phyloP scores from a whole-genome alignment of 352 stramenopile genomes.

The Phytopythium mirpurense region DNA sequence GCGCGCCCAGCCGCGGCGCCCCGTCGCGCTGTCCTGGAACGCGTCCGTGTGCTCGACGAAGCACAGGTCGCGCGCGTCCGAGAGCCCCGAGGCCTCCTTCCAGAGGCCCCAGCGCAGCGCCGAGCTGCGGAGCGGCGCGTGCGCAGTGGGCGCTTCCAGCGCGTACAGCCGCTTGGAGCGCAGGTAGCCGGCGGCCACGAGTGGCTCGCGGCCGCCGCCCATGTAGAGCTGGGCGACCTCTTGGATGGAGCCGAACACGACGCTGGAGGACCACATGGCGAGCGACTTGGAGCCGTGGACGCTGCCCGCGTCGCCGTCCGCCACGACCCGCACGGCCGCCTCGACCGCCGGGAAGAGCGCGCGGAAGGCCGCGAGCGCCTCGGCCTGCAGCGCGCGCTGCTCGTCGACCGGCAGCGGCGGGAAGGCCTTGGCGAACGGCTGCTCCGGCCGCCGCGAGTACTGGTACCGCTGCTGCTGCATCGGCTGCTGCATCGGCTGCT shows the following conservation, averaged over 20 bases:
- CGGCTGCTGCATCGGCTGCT: background rate
- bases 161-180: conserved; percentile 48
- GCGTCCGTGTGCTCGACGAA: conserved; percentile 65
- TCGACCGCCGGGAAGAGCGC: conserved; percentile 34
- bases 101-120: conserved; percentile 57
- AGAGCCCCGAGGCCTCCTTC: conserved; percentile 43
- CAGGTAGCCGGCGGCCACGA: conserved; percentile 34
- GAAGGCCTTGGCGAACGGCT: conserved; percentile 47
- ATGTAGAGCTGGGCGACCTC: conserved; percentile 61
- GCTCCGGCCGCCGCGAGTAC: conserved; percentile 40
- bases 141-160: conserved; percentile 33
- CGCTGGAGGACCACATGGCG: conserved; percentile 52
- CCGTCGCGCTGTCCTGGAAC: conserved; percentile 53
- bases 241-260: conserved; percentile 48
- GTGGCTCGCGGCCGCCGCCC: conserved; percentile 31
- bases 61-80: conserved; percentile 47
- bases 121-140: conserved; percentile 35
- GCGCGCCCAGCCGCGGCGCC: conserved; percentile 57
- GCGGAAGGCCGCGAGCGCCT: conserved; percentile 26
- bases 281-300: conserved; percentile 37
- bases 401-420: conserved; percentile 28
- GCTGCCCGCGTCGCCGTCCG: conserved; percentile 26
- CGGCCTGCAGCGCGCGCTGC: conserved; percentile 18
- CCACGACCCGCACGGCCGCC: conserved; percentile 24
- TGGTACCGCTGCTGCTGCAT: conserved; percentile 20